Percentiles rank a stretch among this genome's conserved stretches.
Conservation (phyloP, 2,329 filamentous ascomycete genomes). For the Ambrosiella cleistominuta region DNA sequence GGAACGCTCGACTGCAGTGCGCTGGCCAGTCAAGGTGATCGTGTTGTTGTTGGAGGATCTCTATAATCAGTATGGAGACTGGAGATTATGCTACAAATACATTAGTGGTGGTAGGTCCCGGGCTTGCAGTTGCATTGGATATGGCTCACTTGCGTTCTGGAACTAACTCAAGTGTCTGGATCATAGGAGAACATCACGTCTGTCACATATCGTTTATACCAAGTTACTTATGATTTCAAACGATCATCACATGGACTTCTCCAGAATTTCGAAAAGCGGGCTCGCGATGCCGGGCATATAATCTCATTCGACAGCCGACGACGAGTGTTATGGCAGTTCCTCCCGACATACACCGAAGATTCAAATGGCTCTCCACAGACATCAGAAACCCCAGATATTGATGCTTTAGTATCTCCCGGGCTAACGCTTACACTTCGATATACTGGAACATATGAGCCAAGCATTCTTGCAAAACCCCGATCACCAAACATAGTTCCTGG, state of each 20-base stretch:
- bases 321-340: constrained; percentile 38
- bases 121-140: no score
- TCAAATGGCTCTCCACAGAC: constrained; percentile 4
- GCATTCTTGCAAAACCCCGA: constrained; percentile 6
- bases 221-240: constrained; percentile 27
- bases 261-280: constrained; percentile 32
- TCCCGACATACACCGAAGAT: constrained; percentile 26
- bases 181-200: constrained; percentile 38
- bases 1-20: no score
- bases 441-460: constrained; percentile 7
- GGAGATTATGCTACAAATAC: constrained; percentile 46
- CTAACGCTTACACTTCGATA: constrained; percentile 3
- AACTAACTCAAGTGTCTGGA: constrained; percentile 2
- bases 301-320: constrained; percentile 34
- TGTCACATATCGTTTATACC: constrained; percentile 38
- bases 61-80: constrained; percentile 37
- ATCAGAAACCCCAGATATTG: neutral
- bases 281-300: constrained; percentile 35
- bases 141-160: no score
- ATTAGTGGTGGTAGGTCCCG: constrained; percentile 34
- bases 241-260: constrained; percentile 26
- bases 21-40: neutral
- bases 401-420: constrained; percentile 6
- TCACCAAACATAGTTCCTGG: neutral
- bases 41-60: neutral